Conservation (phyloP, 495 filamentous ascomycete species). For the Neurospora sp. region DNA sequence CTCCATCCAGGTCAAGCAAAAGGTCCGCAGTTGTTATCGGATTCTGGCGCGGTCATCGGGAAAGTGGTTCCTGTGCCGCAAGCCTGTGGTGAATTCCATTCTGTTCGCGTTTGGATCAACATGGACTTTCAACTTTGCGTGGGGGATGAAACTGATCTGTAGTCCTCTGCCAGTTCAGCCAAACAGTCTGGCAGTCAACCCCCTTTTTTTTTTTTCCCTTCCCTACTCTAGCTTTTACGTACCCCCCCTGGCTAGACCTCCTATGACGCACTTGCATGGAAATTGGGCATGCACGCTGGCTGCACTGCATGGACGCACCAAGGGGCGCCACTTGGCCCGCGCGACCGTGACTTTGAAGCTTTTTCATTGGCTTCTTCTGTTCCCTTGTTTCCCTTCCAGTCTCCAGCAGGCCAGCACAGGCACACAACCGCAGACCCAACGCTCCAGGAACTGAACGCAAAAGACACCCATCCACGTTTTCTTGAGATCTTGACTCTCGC, state of each 20-base stretch:
- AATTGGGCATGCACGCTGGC: conserved; percentile 2
- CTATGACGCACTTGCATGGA: conserved; percentile 24
- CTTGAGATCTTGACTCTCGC: background rate
- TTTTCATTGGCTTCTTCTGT: background rate
- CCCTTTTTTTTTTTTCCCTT: background rate
- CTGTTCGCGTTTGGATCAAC: background rate
- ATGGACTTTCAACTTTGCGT: background rate
- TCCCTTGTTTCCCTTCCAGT: background rate
- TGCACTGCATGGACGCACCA: conserved; percentile 8
- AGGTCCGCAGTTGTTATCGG: background rate
- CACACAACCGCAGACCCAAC: background rate
- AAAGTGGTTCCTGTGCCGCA: background rate
- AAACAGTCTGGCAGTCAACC: background rate
- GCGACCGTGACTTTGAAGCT: background rate
- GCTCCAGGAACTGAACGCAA: background rate
- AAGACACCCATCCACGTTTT: background rate
- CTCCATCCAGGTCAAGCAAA: background rate
- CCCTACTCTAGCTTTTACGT: background rate
- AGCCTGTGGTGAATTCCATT: background rate
- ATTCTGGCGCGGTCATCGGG: background rate
- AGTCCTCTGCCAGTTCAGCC: background rate
- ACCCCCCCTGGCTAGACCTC: background rate
- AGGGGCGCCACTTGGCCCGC: conserved; percentile 15
- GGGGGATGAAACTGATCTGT: too few species aligned
- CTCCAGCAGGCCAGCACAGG: background rate